phyloP scores from a whole-genome alignment of 768 basidiomycete species.

The Coprinellus micaceus region DNA sequence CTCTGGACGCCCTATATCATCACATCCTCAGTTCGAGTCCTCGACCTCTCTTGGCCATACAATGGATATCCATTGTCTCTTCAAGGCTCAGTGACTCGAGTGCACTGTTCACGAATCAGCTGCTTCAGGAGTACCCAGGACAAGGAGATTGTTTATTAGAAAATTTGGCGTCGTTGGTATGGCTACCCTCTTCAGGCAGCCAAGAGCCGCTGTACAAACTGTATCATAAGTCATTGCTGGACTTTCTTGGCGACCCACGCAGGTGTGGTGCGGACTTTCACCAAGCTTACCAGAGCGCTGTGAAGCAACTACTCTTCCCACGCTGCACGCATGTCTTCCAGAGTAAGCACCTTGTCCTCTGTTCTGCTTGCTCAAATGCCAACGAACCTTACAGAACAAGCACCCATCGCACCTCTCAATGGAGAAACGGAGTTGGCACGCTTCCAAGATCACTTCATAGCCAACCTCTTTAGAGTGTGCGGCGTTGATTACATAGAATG shows the following conservation, averaged over 20 bases:
- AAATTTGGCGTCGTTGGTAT: not conserved
- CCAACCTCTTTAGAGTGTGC: too few relatives aligned
- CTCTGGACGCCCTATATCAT: conserved; percentile 1
- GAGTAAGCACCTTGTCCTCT: too few relatives aligned
- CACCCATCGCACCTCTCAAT: too few relatives aligned
- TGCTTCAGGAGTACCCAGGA: not conserved
- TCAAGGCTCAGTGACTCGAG: not conserved
- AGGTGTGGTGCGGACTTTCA: not conserved
- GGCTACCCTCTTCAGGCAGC: not conserved
- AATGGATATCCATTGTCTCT: not conserved
- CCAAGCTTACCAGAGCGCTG: not conserved
- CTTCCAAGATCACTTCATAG: too few relatives aligned
- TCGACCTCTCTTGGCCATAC: not conserved
- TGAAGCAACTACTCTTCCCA: not conserved
- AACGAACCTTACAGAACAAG: too few relatives aligned
- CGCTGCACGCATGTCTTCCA: not conserved
- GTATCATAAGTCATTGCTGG: not conserved
- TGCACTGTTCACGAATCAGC: not conserved
- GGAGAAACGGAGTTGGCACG: too few relatives aligned
- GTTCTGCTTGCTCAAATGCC: too few relatives aligned
- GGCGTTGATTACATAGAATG: too few relatives aligned
- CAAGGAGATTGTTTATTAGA: not conserved
- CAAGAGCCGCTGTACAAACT: not conserved
- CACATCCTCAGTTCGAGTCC: not conserved
- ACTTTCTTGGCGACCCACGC: not conserved